Base-by-base conservation (phyloP, 2,329 filamentous ascomycete species). In the Colletotrichum viniferum region DNA sequence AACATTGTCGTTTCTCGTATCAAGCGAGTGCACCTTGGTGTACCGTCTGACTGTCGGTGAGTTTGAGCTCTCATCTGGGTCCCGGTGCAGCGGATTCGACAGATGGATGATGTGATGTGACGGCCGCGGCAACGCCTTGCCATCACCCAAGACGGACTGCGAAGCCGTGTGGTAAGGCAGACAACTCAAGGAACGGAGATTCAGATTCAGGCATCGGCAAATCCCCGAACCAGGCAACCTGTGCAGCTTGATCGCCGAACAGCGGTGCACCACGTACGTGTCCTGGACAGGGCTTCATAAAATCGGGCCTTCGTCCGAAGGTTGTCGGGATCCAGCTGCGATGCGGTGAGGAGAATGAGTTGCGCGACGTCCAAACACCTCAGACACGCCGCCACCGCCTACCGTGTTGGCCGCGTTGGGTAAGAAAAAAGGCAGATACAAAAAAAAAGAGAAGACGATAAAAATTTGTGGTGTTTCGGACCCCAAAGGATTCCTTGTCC, bases 241-340 rank as follows among this genome's bases (percentile, higher is more conserved):
- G 14, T 52, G 62, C 62, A 52, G 62, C 38, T 48, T 18, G 36
- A 34, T 55, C 52, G 61, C 38, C 43, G 34, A 73, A 67, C 43
- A 34, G 16, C 69, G 32, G 26, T 68, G 38, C 73, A 67, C 73
- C 73, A 63, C 56, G 69, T 75, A 67, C 30, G 61, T 62, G 69
- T 67, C 69, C 56, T 55, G 62, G 43, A 58, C 32, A 75, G 63
- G 63, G 38, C 56, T 32, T 63, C 26, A 43, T 24, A 75, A 75
- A 73, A 75, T 14, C 69, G 69, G 73, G 43, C 38, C 69, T 58
- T 73, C 69, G 69, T 75, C 56, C 56, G 56, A 73, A 73, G 26
- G 62, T 26, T 52, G 55, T 73, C 69, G 69, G 69, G 62, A 69
- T 38, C 48, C 68, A 64, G 52, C 10, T 71, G 34, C 56, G 68